Base-by-base conservation (phyloP, 768 basidiomycete genomes). In the Hygrocybe coccinea region DNA sequence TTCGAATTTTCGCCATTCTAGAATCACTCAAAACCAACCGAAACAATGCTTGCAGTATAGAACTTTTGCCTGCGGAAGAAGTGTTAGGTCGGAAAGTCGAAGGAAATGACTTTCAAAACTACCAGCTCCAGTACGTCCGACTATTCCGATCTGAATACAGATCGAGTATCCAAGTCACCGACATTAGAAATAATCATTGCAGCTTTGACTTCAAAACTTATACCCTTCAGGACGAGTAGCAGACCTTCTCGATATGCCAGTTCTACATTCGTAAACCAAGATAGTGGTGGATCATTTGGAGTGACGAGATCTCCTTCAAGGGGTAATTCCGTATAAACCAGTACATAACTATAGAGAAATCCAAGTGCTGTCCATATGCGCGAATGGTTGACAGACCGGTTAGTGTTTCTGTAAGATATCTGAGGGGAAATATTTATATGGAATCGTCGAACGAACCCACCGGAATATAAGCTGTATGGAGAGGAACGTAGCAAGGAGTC, bases 301-400 rank as follows among this genome's bases (percentile, higher is more conserved):
- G 70, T 76, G 2, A 65, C 66, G 1, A 68, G 53, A n/a, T 63
- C 70, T 8, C 80, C 84, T 65, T 89, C 88, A 0, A 76, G 58
- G 1, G 75, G 74, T 2, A 93, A 75, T 41, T 85, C 76, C 8
- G 79, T 76, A 67, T 89, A 91, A 49, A 85, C 79, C n/a, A 84
- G 69, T 2, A 89, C 74, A 19, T 10, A 39, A 17, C 33, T 21
- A 25, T 33, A 39, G 19, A 12, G 11, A 49, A 12, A 46, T 5
- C 22, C 4, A 57, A 71, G 21, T 50, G 80, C 56, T 74, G 73
- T 21, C 79, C 62, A 63, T 84, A 86, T 0, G 83, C 84, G 22
- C 83, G 72, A 39, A 86, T 81, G 6, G 84, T 85, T 1, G 84
- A 74, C 15, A 86, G 66, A 3, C 85, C 85, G 8, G 85, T 85